Evolutionary conservation across 345 rosid species (phyloP).

Genomic region (Sonneratia alba): DNA sequence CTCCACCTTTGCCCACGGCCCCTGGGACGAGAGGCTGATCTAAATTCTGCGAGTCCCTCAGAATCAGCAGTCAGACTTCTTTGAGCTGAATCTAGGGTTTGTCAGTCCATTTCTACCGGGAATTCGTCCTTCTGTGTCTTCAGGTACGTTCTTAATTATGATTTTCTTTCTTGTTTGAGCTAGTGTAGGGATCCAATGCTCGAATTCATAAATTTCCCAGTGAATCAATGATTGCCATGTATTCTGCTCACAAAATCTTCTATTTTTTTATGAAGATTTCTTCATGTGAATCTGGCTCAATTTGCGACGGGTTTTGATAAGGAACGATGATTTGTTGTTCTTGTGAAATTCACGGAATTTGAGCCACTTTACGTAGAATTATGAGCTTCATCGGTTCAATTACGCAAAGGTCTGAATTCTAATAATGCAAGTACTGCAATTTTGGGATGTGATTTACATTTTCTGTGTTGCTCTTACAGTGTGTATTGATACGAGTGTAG

Average conservation of each 20-base stretch:
- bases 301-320: no score
- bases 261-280: no score
- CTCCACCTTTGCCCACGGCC: no score
- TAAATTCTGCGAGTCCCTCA: background rate
- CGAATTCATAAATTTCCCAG: background rate
- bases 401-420: background rate
- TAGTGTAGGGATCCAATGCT: background rate
- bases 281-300: no score
- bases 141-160: slow-evolving; percentile 1
- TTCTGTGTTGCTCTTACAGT: background rate
- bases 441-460: background rate
- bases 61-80: background rate
- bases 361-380: no score
- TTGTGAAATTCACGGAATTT: no score
- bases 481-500: background rate
- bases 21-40: background rate
- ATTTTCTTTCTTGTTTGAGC: background rate
- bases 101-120: background rate
- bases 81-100: slow-evolving; percentile 4
- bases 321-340: no score
- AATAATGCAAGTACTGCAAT: background rate
- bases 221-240: background rate
- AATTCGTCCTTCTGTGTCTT: background rate
- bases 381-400: background rate
- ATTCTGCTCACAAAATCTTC: no score